These are phyloP conservation scores for Nothopassalora personata DNA, from an alignment of 2,329 filamentous ascomycete genomes.

Conservation along the genomic window DNA sequence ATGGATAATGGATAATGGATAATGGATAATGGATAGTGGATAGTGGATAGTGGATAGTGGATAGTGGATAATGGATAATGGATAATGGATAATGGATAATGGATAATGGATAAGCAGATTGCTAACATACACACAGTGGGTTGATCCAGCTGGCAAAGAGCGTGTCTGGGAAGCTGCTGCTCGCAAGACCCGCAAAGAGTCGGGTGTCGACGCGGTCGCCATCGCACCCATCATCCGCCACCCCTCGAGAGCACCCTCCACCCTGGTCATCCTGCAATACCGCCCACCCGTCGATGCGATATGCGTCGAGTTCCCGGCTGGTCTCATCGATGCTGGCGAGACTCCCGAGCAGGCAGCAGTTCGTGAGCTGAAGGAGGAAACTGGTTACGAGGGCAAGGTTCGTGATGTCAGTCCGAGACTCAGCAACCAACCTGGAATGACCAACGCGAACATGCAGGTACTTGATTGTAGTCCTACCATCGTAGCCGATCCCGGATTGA, in stretches of 20 bases:
- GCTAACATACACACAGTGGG: constrained; percentile 8
- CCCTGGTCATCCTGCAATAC: constrained; percentile 55
- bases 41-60: too few relatives aligned
- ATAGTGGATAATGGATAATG: too few relatives aligned
- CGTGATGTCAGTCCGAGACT: constrained; percentile 50
- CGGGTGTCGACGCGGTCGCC: constrained; percentile 56
- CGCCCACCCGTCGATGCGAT: constrained; percentile 55
- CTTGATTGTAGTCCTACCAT: constrained; percentile 57
- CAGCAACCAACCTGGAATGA: constrained; percentile 53
- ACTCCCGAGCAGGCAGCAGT: constrained; percentile 52
- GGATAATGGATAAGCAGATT: neutral
- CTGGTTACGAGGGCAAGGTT: constrained; percentile 53
- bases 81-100: too few relatives aligned
- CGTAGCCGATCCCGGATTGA: constrained; percentile 60
- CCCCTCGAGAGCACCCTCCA: constrained; percentile 42
- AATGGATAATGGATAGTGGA: neutral
- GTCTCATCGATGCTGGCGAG: constrained; percentile 55
- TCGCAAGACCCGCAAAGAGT: constrained; percentile 49
- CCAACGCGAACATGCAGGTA: constrained; percentile 34
- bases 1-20: neutral
- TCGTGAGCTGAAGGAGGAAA: constrained; percentile 58
- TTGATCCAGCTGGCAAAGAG: constrained; percentile 37
- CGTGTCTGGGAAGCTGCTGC: constrained; percentile 49
- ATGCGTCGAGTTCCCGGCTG: constrained; percentile 57
- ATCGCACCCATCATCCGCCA: constrained; percentile 52